Percentiles rank a stretch among this genome's conserved stretches.
phyloP scores from a whole-genome alignment of 2,329 filamentous ascomycete genomes.

The Fusarium virguliforme region DNA sequence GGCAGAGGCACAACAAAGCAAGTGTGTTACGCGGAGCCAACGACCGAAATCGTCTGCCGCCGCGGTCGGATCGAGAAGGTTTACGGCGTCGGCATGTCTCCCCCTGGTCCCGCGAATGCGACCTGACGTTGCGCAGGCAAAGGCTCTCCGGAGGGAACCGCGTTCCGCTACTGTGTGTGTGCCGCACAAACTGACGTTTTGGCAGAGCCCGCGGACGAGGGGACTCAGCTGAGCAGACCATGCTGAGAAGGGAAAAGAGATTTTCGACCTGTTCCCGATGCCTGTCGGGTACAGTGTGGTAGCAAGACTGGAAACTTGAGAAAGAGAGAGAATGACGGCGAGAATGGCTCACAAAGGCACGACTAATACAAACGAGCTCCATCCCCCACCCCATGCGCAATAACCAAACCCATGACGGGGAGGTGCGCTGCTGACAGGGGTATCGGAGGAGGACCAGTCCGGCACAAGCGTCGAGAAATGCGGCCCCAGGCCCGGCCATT shows the following conservation, averaged over 20 bases:
- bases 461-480: constrained; percentile 32
- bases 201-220: neutral
- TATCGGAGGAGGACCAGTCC: constrained; percentile 36
- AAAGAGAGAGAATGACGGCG: constrained; percentile 3
- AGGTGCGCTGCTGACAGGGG: constrained; percentile 37
- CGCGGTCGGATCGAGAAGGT: constrained; percentile 21
- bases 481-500: constrained; percentile 51
- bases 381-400: constrained; percentile 32
- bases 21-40: constrained; percentile 15
- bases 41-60: constrained; percentile 31
- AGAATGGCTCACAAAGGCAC: constrained; percentile 30
- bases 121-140: constrained; percentile 10
- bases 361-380: constrained; percentile 37
- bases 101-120: constrained; percentile 42
- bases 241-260: constrained; percentile 11
- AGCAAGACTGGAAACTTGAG: constrained; percentile 11
- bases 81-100: constrained; percentile 18
- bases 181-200: constrained; percentile 3
- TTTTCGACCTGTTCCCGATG: constrained; percentile 16
- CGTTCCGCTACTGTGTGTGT: neutral
- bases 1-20: constrained; percentile 23
- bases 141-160: neutral
- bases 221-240: constrained; percentile 5
- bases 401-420: constrained; percentile 46
- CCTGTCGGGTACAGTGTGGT: constrained; percentile 26